phyloP scores from a whole-genome alignment of 192 early-diverging fungal species.

The Helicostylum pulchrum region DNA sequence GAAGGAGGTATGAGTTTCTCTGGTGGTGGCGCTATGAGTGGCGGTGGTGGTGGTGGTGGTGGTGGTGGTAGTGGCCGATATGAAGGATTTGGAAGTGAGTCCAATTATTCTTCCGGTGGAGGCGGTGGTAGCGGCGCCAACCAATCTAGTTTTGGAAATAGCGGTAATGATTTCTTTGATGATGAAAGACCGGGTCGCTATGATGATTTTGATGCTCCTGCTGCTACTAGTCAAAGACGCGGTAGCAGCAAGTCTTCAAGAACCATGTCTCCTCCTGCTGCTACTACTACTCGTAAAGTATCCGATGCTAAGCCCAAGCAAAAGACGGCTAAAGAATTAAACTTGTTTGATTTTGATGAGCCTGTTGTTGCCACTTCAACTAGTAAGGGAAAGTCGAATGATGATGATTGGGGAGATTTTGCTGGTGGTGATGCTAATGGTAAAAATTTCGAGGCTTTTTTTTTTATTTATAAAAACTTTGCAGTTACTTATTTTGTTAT shows the following conservation, averaged over 20 bases:
- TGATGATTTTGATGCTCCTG: conserved; percentile 29
- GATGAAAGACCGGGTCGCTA: conserved; percentile 44
- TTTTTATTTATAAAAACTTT: too few species aligned
- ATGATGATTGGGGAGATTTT: conserved; percentile 84
- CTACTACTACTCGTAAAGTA: background rate
- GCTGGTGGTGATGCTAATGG: conserved; percentile 32
- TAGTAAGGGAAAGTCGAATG: conserved; percentile 25
- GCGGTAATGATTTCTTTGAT: conserved; percentile 34
- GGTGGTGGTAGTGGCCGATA: conserved; percentile 26
- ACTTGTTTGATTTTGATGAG: conserved; percentile 73
- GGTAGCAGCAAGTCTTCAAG: background rate
- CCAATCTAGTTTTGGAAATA: background rate
- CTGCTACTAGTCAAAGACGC: background rate
- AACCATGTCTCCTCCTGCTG: conserved; percentile 11
- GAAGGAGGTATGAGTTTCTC: conserved; percentile 61
- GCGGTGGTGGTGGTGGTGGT: background rate
- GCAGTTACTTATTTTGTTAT: background rate
- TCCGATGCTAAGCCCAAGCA: conserved; percentile 1
- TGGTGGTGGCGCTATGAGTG: conserved; percentile 39
- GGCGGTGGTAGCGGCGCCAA: conserved; percentile 28
- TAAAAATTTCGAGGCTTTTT: too few species aligned
- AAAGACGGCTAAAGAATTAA: conserved; percentile 43
- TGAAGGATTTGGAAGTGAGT: conserved; percentile 35
- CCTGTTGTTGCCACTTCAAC: conserved; percentile 18
- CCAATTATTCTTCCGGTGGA: conserved; percentile 30